Percentiles rank a stretch among this genome's conserved stretches.
Conservation (phyloP, 139 green algal genomes). For the Coccomyxa sp. region DNA sequence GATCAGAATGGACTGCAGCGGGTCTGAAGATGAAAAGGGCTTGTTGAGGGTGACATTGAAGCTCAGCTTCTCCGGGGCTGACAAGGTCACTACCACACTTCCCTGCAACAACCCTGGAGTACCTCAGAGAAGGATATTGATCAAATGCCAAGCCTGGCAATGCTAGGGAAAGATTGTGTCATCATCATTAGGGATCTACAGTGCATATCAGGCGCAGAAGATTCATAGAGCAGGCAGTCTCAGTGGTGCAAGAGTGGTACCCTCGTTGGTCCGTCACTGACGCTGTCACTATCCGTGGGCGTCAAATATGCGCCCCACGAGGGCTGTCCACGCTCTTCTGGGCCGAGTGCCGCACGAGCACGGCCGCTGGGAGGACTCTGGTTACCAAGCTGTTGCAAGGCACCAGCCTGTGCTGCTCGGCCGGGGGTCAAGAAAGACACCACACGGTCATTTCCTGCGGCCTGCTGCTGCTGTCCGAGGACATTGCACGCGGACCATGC, state of each 20-base stretch:
- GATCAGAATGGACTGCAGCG: neutral
- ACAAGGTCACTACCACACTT: neutral
- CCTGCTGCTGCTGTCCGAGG: neutral
- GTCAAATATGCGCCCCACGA: neutral
- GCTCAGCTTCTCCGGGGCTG: neutral
- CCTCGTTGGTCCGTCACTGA: neutral
- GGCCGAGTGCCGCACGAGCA: too few relatives aligned
- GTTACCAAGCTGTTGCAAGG: neutral
- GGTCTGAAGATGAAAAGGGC: neutral
- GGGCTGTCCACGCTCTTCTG: neutral
- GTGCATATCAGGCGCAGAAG: neutral
- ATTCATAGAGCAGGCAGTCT: neutral
- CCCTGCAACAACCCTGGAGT: neutral
- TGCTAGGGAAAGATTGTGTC: neutral
- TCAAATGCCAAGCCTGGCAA: too few relatives aligned
- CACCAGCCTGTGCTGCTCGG: neutral
- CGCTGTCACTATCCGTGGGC: neutral
- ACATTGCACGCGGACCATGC: neutral
- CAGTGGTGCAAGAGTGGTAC: neutral
- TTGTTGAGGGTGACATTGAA: neutral
- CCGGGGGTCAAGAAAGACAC: neutral
- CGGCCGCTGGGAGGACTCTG: neutral
- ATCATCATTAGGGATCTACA: neutral
- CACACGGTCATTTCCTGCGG: neutral
- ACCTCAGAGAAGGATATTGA: neutral